phyloP scores from a whole-genome alignment of 192 early-diverging fungal genomes.

The Coemansia aciculifera region DNA sequence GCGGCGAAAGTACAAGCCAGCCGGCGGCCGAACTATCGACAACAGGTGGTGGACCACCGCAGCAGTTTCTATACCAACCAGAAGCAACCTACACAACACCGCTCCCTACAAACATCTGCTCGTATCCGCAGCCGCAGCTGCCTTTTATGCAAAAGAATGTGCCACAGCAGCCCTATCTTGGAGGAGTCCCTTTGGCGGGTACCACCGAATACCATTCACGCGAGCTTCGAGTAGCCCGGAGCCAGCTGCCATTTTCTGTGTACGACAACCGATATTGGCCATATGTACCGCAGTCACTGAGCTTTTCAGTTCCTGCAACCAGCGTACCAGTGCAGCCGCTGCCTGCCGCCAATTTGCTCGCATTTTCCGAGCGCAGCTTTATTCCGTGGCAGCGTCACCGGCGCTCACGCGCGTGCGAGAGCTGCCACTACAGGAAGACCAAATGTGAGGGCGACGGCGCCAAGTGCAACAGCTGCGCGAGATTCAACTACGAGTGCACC shows the following conservation, averaged over 20 bases:
- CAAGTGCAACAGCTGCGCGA: slow-evolving; percentile 31
- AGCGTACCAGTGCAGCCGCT: background rate
- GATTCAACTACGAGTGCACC: slow-evolving; percentile 35
- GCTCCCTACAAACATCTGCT: background rate
- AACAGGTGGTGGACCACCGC: background rate
- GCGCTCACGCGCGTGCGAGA: slow-evolving; percentile 41
- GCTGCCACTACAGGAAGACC: slow-evolving; percentile 47
- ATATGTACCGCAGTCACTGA: slow-evolving; percentile 12
- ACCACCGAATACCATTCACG: background rate
- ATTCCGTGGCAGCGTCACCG: slow-evolving; percentile 21
- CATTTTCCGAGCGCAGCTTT: background rate
- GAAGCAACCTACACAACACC: background rate
- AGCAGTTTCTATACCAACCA: background rate
- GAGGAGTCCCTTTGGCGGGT: background rate
- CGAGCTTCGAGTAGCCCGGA: background rate
- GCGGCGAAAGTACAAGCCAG: background rate
- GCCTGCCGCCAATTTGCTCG: background rate
- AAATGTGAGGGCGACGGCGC: slow-evolving; percentile 32
- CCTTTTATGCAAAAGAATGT: slow-evolving; percentile 6
- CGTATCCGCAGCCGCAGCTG: background rate
- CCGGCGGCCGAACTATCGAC: background rate
- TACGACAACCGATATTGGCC: slow-evolving; percentile 38
- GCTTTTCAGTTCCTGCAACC: background rate
- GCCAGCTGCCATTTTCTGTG: slow-evolving; percentile 20
- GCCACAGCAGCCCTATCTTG: background rate